phyloP scores from a whole-genome alignment of 805 yeast genomes.

The Yarrowia sp. region DNA sequence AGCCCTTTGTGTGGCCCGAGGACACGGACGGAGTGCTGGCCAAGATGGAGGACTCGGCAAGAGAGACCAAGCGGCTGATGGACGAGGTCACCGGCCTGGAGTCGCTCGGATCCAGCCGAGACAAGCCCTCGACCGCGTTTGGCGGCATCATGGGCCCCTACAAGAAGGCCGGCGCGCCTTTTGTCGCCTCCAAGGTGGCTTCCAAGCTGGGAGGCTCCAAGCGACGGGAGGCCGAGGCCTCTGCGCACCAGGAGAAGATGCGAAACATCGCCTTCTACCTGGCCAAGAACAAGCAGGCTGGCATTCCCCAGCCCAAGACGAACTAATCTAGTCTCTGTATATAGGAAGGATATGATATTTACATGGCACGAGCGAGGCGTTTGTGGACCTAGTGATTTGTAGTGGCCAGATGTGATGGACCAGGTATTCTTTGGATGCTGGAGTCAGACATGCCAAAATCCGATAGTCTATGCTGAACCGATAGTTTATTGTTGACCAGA shows the following conservation, averaged over 20 bases:
- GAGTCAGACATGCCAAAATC: too few species aligned
- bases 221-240: slow-evolving; percentile 40
- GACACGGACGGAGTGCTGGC: slow-evolving; percentile 30
- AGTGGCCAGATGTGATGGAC: too few species aligned
- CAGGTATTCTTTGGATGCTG: too few species aligned
- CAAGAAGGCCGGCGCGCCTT: slow-evolving; percentile 62
- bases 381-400: too few species aligned
- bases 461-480: too few species aligned
- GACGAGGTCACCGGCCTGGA: slow-evolving; percentile 48
- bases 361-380: too few species aligned
- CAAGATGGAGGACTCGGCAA: slow-evolving; percentile 40
- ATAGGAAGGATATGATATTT: background rate
- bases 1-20: slow-evolving; percentile 94
- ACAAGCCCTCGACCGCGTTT: slow-evolving; percentile 67
- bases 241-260: slow-evolving; percentile 29
- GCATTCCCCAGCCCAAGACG: slow-evolving; percentile 22
- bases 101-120: slow-evolving; percentile 58
- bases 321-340: slow-evolving; percentile 20
- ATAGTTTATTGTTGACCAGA: too few species aligned
- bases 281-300: slow-evolving; percentile 19
- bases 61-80: slow-evolving; percentile 53
- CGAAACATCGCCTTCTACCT: slow-evolving; percentile 16
- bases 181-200: slow-evolving; percentile 48
- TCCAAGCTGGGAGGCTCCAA: slow-evolving; percentile 47
- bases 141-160: slow-evolving; percentile 67